Conservation (phyloP, 2,329 filamentous ascomycete genomes). For the Triangularia setosa region DNA sequence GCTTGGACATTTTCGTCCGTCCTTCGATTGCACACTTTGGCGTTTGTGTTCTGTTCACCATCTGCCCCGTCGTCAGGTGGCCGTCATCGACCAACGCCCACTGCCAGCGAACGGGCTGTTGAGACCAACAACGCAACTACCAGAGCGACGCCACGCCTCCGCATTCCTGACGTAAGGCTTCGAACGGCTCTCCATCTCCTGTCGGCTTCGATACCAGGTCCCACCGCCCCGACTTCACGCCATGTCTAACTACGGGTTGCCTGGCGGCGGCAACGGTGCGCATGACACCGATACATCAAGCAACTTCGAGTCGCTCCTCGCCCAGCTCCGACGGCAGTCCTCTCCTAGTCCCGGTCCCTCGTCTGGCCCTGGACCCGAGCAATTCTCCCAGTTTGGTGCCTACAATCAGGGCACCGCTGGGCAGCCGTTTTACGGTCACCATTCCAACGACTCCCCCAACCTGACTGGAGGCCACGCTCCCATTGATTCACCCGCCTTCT, state of each 20-base stretch:
- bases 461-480: slow-evolving; percentile 19
- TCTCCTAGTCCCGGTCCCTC: slow-evolving; percentile 25
- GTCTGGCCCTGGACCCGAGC: slow-evolving; percentile 19
- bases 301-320: slow-evolving; percentile 40
- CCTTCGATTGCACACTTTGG: not conserved
- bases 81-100: slow-evolving; percentile 14
- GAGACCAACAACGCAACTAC: not conserved
- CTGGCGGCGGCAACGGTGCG: slow-evolving; percentile 18
- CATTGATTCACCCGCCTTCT: slow-evolving; percentile 31
- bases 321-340: slow-evolving; percentile 37
- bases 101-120: not conserved
- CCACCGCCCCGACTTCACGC: slow-evolving; percentile 2
- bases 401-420: slow-evolving; percentile 23
- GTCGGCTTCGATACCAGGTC: not conserved
- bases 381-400: slow-evolving; percentile 23
- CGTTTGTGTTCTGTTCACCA: not conserved
- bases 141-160: not conserved
- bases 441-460: slow-evolving; percentile 26
- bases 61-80: slow-evolving; percentile 7
- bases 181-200: not conserved
- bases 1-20: not conserved
- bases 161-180: slow-evolving; percentile 7
- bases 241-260: slow-evolving; percentile 28
- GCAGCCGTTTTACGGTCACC: slow-evolving; percentile 26
- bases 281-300: slow-evolving; percentile 30